phyloP scores from a whole-genome alignment of 208 protist genomes.

The Phytomonas serpens region DNA sequence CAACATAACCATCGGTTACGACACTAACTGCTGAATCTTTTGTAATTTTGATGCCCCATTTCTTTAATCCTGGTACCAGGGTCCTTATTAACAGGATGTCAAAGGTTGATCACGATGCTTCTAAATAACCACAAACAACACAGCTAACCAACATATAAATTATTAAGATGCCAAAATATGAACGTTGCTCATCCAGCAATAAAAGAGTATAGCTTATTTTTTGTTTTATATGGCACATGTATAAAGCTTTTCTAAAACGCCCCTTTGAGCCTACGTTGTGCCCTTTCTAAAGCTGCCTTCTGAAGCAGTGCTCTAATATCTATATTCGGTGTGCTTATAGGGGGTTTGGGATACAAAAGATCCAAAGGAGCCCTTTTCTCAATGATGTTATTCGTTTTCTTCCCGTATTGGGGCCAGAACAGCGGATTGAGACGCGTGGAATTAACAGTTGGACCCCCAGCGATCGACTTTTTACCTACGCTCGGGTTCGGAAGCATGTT shows the following conservation, averaged over 20 bases:
- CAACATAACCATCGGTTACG: background rate
- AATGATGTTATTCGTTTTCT: background rate
- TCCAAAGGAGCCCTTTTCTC: background rate
- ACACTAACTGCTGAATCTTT: background rate
- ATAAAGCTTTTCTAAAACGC: background rate
- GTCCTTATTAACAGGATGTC: background rate
- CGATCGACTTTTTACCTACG: background rate
- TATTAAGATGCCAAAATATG: background rate
- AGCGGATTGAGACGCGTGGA: background rate
- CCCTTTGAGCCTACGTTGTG: conserved; percentile 21
- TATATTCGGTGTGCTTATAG: conserved; percentile 4
- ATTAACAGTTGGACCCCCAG: background rate
- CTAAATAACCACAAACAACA: background rate
- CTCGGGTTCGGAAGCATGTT: background rate
- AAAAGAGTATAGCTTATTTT: background rate
- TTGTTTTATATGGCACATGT: background rate
- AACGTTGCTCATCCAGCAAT: background rate
- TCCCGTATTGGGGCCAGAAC: background rate
- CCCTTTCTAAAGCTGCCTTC: conserved; percentile 57
- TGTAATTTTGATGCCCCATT: background rate
- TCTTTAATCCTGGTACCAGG: background rate
- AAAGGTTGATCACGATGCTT: background rate
- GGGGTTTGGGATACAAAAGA: background rate
- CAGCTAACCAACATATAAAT: background rate
- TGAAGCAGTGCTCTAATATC: conserved; percentile 82